A percentile compares a stretch with the other conserved stretches of the same genome.
Evolutionary conservation across 306 rosid species (phyloP).

Genomic region (Comarum palustre): DNA sequence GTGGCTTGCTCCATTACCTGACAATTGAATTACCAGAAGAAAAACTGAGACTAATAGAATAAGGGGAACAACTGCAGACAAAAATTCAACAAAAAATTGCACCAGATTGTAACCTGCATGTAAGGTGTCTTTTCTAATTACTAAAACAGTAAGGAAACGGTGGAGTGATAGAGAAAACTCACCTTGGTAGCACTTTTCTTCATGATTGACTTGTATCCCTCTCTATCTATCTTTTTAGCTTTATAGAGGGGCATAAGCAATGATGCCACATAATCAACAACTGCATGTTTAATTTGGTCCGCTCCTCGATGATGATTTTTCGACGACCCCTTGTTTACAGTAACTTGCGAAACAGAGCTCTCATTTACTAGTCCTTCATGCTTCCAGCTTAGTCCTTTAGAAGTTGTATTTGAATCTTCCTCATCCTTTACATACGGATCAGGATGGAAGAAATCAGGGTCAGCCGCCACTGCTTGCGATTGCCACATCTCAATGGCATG

Average conservation of each 20-base stretch:
- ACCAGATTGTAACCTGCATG: constrained; percentile 7
- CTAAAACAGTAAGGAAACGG: constrained; percentile 22
- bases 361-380: constrained; percentile 73
- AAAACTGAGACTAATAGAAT: constrained; percentile 17
- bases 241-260: constrained; percentile 97
- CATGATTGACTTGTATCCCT: constrained; percentile 97
- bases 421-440: constrained; percentile 61
- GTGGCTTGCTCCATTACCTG: constrained; percentile 98
- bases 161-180: constrained; percentile 20
- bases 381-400: constrained; percentile 66
- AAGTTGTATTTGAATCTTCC: constrained; percentile 84
- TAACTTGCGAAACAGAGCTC: constrained; percentile 90
- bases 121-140: neutral
- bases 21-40: constrained; percentile 28
- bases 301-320: constrained; percentile 76
- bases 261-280: constrained; percentile 95
- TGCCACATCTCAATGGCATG: constrained; percentile 99
- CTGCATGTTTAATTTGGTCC: constrained; percentile 92
- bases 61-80: constrained; percentile 13
- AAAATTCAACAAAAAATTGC: constrained; percentile 18
- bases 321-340: constrained; percentile 66
- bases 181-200: constrained; percentile 99
- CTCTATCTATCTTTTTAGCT: constrained; percentile 89
- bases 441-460: constrained; percentile 55
- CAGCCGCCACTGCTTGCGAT: constrained; percentile 95